Percentiles rank a stretch among this genome's conserved stretches.
Conservation (phyloP, 148 eudicot genomes). For the Arctostaphylos glauca region DNA sequence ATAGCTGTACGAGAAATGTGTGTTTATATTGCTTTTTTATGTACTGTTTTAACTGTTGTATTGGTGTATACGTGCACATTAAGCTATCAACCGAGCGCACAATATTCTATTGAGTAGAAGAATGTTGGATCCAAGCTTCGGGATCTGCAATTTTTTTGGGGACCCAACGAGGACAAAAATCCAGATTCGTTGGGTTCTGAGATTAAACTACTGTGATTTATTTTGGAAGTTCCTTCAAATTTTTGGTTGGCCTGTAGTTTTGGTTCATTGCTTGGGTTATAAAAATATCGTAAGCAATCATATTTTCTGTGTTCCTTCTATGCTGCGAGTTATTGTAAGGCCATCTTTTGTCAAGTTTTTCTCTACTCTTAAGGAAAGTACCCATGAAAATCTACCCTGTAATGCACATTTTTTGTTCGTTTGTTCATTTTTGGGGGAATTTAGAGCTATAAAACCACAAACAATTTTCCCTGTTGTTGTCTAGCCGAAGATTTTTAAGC, state of each 20-base stretch:
- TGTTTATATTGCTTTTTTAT: neutral
- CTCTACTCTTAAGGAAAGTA: neutral
- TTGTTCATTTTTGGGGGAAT: neutral
- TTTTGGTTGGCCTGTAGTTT: neutral
- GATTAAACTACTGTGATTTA: neutral
- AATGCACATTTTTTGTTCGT: neutral
- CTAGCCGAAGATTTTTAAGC: neutral
- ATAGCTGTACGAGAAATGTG: neutral
- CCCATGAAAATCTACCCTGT: neutral
- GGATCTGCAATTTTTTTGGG: neutral
- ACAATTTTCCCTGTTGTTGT: neutral
- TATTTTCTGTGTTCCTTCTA: neutral
- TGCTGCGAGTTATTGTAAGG: neutral
- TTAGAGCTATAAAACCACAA: neutral
- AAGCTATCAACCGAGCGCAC: neutral
- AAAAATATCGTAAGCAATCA: neutral
- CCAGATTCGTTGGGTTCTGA: neutral
- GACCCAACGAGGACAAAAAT: neutral
- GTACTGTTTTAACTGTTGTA: neutral
- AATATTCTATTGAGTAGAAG: neutral
- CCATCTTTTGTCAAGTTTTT: neutral
- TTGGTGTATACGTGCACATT: neutral
- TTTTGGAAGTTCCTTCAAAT: neutral
- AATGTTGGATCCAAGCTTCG: neutral
- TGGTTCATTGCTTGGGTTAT: neutral